Percentiles rank a stretch among this genome's conserved stretches.
Evolutionary conservation across 768 basidiomycete species (phyloP).

Genomic region (Termitomyces sp.): DNA sequence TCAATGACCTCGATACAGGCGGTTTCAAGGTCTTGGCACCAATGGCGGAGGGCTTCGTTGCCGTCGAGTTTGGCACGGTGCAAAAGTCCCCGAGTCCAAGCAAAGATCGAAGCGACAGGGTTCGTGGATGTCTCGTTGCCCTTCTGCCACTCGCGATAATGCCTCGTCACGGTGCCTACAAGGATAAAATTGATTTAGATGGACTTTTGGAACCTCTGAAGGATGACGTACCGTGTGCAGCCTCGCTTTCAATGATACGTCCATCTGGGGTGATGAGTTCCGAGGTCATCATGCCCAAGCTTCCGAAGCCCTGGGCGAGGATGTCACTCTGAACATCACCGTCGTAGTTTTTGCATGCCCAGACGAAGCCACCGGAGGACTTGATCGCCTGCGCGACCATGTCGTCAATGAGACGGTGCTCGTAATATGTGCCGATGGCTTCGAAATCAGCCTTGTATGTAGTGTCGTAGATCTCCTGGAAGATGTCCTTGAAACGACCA

Average conservation of each 20-base stretch:
- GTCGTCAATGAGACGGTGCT: slow-evolving; percentile 96
- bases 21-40: slow-evolving; percentile 76
- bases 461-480: slow-evolving; percentile 90
- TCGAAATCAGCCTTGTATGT: slow-evolving; percentile 73
- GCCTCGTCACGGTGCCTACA: slow-evolving; percentile 83
- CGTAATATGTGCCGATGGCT: slow-evolving; percentile 74
- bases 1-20: slow-evolving; percentile 93
- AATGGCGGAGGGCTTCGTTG: slow-evolving; percentile 68
- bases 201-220: too few relatives aligned
- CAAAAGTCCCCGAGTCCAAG: slow-evolving; percentile 93
- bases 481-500: slow-evolving; percentile 98
- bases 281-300: slow-evolving; percentile 96
- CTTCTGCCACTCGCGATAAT: slow-evolving; percentile 97
- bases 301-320: slow-evolving; percentile 96
- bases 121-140: slow-evolving; percentile 98
- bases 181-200: background rate
- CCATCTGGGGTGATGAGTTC: slow-evolving; percentile 96
- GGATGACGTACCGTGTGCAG: slow-evolving; percentile 70
- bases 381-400: slow-evolving; percentile 99
- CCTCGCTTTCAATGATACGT: slow-evolving; percentile 88
- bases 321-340: slow-evolving; percentile 90
- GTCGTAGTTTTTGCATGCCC: slow-evolving; percentile 76
- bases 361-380: slow-evolving; percentile 87
- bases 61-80: slow-evolving; percentile 91
- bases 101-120: slow-evolving; percentile 97